Evolutionary conservation across 257 asterid species (phyloP).

Genomic region (Ocimum tenuiflorum): DNA sequence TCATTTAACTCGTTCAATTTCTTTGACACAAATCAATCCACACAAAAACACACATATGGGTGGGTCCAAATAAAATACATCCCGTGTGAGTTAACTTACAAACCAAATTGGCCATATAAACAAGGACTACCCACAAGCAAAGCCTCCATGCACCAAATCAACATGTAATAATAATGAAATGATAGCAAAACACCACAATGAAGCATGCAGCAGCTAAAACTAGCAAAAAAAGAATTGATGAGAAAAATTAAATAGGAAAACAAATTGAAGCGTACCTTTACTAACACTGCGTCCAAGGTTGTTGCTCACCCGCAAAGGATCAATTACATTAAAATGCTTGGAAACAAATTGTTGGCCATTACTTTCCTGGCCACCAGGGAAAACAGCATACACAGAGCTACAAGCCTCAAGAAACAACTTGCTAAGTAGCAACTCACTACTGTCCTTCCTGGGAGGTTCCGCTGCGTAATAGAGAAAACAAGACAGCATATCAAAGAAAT

Average conservation of each 20-base stretch:
- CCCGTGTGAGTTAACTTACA: too few species aligned
- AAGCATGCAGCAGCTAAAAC: not conserved
- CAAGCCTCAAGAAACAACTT: conserved; percentile 87
- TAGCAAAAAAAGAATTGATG: not conserved
- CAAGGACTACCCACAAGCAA: too few species aligned
- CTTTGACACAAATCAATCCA: too few species aligned
- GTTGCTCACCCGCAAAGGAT: conserved; percentile 94
- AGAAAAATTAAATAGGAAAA: not conserved
- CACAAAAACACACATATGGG: too few species aligned
- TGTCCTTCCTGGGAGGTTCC: conserved; percentile 83
- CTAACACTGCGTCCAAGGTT: conserved; percentile 99
- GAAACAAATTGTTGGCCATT: conserved; percentile 81
- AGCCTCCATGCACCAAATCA: not conserved
- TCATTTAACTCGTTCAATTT: too few species aligned
- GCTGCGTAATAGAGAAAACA: conserved; percentile 37
- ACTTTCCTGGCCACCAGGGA: conserved; percentile 77
- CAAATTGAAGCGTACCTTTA: conserved; percentile 55
- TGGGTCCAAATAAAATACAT: too few species aligned
- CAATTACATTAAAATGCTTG: conserved; percentile 90
- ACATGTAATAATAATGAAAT: not conserved
- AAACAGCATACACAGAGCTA: conserved; percentile 86
- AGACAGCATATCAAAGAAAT: not conserved
- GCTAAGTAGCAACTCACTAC: conserved; percentile 81
- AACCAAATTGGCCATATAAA: too few species aligned
- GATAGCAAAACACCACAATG: not conserved